phyloP scores from a whole-genome alignment of 306 rosid species.

The Carpinus fangiana region DNA sequence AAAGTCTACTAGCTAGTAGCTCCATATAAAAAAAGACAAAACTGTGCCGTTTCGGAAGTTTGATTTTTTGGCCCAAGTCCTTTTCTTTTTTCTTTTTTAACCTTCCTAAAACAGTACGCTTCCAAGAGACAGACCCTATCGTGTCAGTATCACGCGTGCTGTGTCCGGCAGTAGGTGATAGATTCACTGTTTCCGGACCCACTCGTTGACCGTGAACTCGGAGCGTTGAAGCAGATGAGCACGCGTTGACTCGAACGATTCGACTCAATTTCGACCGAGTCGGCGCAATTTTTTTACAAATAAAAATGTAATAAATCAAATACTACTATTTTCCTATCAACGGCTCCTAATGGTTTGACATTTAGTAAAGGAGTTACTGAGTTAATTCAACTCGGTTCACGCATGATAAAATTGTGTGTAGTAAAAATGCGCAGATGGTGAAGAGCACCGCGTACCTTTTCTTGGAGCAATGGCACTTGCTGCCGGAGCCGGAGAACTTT shows the following conservation, averaged over 20 bases:
- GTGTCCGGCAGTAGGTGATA: slow-evolving; percentile 3
- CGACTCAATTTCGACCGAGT: not conserved
- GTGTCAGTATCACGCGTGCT: slow-evolving; percentile 51
- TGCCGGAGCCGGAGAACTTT: slow-evolving; percentile 53
- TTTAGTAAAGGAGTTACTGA: not conserved
- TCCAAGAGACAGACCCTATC: slow-evolving; percentile 19
- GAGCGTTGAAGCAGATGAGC: not conserved
- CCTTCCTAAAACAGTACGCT: not conserved
- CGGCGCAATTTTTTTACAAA: not conserved
- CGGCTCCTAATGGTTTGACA: too few relatives aligned
- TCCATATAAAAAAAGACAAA: slow-evolving; percentile 8
- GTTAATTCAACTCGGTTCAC: slow-evolving; percentile 29
- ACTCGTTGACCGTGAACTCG: slow-evolving; percentile 43
- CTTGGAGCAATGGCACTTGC: slow-evolving; percentile 85
- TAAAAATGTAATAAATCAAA: not conserved
- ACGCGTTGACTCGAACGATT: slow-evolving; percentile 13
- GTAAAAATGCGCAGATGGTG: slow-evolving; percentile 7
- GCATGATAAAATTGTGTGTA: not conserved
- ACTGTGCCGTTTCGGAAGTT: slow-evolving; percentile 9
- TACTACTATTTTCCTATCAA: not conserved
- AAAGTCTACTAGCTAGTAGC: slow-evolving; percentile 13
- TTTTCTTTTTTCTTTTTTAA: not conserved
- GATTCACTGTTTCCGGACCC: slow-evolving; percentile 29
- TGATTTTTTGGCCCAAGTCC: not conserved
- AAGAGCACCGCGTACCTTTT: slow-evolving; percentile 53